These are phyloP conservation scores for Viola odorata DNA, from an alignment of 345 rosid genomes.

Conservation along the genomic window DNA sequence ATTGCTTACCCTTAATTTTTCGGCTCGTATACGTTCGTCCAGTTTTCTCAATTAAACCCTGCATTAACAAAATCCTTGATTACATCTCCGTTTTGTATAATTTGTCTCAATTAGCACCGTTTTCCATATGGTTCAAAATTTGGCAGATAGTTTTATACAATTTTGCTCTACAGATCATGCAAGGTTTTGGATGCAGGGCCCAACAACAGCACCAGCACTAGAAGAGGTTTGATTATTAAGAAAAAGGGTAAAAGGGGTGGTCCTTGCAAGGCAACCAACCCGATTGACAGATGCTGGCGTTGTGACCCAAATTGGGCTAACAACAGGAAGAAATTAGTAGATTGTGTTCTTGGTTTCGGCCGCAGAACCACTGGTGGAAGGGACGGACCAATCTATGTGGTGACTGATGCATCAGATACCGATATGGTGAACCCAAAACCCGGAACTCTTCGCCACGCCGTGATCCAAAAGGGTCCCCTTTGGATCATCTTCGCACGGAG, in stretches of 20 bases:
- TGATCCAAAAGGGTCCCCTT: conserved; percentile 52
- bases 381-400: conserved; percentile 46
- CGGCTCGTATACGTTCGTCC: too few relatives aligned
- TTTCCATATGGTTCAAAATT: not conserved
- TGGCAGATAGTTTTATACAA: not conserved
- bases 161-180: too few relatives aligned
- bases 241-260: conserved; percentile 23
- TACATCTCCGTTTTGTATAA: too few relatives aligned
- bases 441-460: conserved; percentile 75
- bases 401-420: conserved; percentile 51
- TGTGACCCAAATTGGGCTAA: conserved; percentile 57
- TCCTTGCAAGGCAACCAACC: conserved; percentile 61
- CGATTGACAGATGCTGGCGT: conserved; percentile 85
- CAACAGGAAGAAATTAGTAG: conserved; percentile 47
- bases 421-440: conserved; percentile 56
- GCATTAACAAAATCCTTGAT: too few relatives aligned
- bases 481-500: conserved; percentile 66
- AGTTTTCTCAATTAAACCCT: too few relatives aligned
- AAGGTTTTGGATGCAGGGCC: conserved; percentile 15
- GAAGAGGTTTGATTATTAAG: conserved; percentile 33
- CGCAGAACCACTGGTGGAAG: conserved; percentile 57
- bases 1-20: too few relatives aligned
- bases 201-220: conserved; percentile 31
- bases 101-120: not conserved
- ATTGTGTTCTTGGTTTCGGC: conserved; percentile 67